Base-by-base conservation (phyloP, 1,284 basidiomycete species). In the Coniferiporia weirii region DNA sequence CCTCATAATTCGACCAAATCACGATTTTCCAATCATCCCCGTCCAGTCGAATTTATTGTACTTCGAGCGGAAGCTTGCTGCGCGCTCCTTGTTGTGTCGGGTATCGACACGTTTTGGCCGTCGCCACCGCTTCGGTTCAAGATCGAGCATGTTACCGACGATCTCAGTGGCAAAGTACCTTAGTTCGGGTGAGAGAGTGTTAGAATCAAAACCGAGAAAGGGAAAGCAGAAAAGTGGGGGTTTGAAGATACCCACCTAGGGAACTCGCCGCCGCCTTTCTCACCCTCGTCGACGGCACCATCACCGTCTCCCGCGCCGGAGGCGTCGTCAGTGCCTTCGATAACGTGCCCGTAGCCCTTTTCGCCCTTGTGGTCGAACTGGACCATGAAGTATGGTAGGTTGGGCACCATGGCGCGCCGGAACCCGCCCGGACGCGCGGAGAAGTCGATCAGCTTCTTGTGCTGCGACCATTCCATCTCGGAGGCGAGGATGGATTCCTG, bases 351-450 rank as follows among this genome's bases (percentile, higher is more conserved):
- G 69, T 95, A 99, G 1, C 95, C 95, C 70, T 92, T 94, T 73
- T 96, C 93, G 34, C 96, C 95, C 68, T 94, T 95, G 75, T 99
- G 83, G 73, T 99, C 97, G 74, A 95, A 99, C 67, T 94, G 91
- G 1, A 99, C 91, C 89, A 95, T 95, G 70, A 99, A 99, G 75
- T 99, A 99, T 0, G 97, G 97, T 47, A 99, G 74, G 67, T 98
- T 95, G 1, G 95, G 87, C 4, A 99, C 96, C 86, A 99, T 91
- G 40, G 91, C 85, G 1, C 94, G 81, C 50, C 94, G 78, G 76
- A 97, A 97, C 3, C 93, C 93, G 20, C 93, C 93, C 0, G 93
- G 91, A 1, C 94, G 81, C 7, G 83, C 74, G 2, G 89, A 84
- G 70, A 99, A 99, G 69, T 96, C 90, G 64, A 99, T 98, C 52